Percentiles rank a stretch among this genome's conserved stretches.
Conservation (phyloP, 2,329 filamentous ascomycete genomes). For the Diaporthe nobilis region DNA sequence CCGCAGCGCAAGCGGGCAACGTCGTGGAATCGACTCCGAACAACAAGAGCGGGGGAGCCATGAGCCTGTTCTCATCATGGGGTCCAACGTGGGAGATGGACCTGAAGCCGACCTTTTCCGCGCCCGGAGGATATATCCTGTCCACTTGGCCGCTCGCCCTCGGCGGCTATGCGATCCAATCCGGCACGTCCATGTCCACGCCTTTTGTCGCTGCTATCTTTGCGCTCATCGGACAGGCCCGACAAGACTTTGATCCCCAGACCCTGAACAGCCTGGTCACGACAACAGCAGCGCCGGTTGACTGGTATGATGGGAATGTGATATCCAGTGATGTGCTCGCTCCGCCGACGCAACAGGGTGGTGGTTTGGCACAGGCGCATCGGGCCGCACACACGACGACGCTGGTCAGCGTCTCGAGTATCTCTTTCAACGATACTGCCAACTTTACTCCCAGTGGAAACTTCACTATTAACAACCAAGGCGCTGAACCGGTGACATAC, state of each 20-base stretch:
- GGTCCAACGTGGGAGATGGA: constrained; percentile 1
- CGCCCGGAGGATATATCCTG: not conserved
- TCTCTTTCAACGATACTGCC: constrained; percentile 20
- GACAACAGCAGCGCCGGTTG: not conserved
- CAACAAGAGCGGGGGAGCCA: constrained; percentile 3
- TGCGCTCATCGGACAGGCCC: constrained; percentile 4
- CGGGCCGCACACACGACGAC: constrained; percentile 14
- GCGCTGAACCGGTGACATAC: not conserved
- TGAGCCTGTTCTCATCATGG: constrained; percentile 11
- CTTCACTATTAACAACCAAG: not conserved
- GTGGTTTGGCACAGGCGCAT: constrained; percentile 2
- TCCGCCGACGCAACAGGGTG: constrained; percentile 4
- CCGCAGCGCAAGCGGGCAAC: not conserved
- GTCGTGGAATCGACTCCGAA: constrained; percentile 4
- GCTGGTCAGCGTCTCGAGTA: constrained; percentile 12
- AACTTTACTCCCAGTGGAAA: not conserved
- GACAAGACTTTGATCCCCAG: not conserved
- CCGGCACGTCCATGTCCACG: constrained; percentile 17
- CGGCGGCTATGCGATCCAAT: not conserved
- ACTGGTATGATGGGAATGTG: constrained; percentile 5
- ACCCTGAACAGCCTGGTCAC: constrained; percentile 18
- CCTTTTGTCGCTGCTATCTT: not conserved
- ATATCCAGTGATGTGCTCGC: not conserved
- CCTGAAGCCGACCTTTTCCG: constrained; percentile 7
- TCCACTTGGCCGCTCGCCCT: constrained; percentile 6